These are phyloP conservation scores for Akanthomyces dipterigenus DNA, from an alignment of 2,329 filamentous ascomycete genomes.

Conservation along the genomic window DNA sequence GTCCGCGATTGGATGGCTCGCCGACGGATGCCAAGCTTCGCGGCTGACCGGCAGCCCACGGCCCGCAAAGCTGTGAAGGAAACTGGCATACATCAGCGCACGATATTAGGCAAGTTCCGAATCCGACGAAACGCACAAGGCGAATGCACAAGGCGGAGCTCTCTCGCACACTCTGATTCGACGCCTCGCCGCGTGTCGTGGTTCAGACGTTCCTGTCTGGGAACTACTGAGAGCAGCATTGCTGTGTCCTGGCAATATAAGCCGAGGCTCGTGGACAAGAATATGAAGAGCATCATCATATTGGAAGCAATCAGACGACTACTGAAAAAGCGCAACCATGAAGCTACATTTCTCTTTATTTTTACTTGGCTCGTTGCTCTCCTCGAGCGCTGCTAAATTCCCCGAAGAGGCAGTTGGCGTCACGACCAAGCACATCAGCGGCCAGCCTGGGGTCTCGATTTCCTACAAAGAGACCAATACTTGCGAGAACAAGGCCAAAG, in stretches of 20 bases:
- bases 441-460: slow-evolving; percentile 2
- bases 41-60: background rate
- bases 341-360: background rate
- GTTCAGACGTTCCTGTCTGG: background rate
- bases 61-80: background rate
- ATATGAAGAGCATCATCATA: background rate
- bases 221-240: background rate
- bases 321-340: background rate
- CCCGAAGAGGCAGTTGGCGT: background rate
- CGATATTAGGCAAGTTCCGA: background rate
- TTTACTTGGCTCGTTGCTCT: background rate
- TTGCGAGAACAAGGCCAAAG: slow-evolving; percentile 5
- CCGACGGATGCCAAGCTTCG: background rate
- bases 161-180: background rate
- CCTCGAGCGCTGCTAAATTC: background rate
- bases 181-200: background rate
- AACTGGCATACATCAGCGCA: background rate
- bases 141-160: background rate
- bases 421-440: background rate
- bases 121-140: background rate
- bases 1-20: background rate
- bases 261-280: background rate
- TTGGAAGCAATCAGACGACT: too few relatives aligned
- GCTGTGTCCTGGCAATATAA: background rate
- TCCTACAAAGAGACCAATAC: slow-evolving; percentile 6